Base-by-base conservation (phyloP, 331 rosid genomes). In the Dryas integrifolia region DNA sequence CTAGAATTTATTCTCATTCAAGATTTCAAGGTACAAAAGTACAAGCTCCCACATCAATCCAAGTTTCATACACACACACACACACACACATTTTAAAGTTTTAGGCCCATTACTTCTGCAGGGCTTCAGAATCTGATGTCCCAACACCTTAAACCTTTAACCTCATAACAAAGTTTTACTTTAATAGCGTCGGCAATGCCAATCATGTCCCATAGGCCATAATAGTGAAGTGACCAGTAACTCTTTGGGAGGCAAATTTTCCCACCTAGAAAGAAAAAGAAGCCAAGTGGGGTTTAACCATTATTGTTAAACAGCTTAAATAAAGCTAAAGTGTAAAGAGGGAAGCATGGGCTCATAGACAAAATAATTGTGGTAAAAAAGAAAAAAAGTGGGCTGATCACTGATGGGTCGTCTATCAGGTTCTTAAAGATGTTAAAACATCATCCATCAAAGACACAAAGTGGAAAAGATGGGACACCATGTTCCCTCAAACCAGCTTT, bases 371-470 rank as follows among this genome's bases (percentile, higher is more conserved):
- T 58, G 18, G 57, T 58, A 40, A 47, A 72, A 72, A 16, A 65
- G n/a, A 69, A 55, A 43, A 5, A 46, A 40, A 49, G 74, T 40
- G 14, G 24, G 21, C 9, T 21, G 74, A 70, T 56, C 43, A 56
- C 41, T 55, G 65, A 70, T 56, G 74, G 56, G 8, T 41, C 9
- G 47, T 15, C 24, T 14, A 39, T 61, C 15, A 16, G 45, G 75
- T 80, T 76, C 79, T 85, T 78, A 58, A 85, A 76, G 82, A 85
- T 81, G 90, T 83, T 88, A 77, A 84, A 79, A 72, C 85, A 86
- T 76, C 86, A 87, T 63, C 74, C 81, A 76, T 74, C 63, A 67
- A 7, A 76, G 53, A 62, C 70, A 66, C 80, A 78, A 80, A 69
- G 68, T 68, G 35, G 58, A 65, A 73, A 62, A 73, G 82, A 79